A percentile compares a stretch with the other conserved stretches of the same genome.
Conservation (phyloP, 2,329 filamentous ascomycete genomes). For the Fusarium miscanthi region DNA sequence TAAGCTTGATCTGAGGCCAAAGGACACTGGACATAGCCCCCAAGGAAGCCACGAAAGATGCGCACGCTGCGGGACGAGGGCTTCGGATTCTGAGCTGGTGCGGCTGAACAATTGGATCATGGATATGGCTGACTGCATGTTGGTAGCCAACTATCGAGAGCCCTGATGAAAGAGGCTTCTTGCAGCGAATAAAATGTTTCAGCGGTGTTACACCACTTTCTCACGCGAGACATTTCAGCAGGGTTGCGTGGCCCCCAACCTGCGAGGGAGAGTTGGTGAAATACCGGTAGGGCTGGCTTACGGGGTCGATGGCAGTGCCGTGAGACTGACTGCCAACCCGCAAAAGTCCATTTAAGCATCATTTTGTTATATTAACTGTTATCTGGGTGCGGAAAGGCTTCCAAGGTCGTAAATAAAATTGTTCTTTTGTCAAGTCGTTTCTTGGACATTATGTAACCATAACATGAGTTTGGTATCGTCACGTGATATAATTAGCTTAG, state of each 20-base stretch:
- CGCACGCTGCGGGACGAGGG: neutral
- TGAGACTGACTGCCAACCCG: neutral
- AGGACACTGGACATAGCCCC: neutral
- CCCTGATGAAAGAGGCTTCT: neutral
- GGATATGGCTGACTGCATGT: neutral
- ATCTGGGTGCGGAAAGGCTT: fast-evolving
- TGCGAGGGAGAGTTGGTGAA: neutral
- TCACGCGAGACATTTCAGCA: neutral
- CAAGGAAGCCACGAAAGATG: neutral
- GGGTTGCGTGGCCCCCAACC: neutral
- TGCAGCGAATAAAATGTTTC: neutral
- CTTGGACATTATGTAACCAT: neutral
- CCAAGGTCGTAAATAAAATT: fast-evolving
- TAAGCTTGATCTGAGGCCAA: neutral
- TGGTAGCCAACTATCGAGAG: neutral
- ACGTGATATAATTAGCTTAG: neutral
- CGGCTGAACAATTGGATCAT: neutral
- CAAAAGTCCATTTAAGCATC: fast-evolving
- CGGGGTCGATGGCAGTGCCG: neutral
- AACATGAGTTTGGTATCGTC: fast-evolving
- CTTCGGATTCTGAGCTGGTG: neutral
- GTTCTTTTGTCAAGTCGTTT: neutral
- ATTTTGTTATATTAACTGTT: fast-evolving
- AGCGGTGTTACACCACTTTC: neutral
- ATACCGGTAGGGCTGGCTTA: neutral